Evolutionary conservation across 805 yeast species (phyloP).

Genomic region (Ogataea parapolymorpha): DNA sequence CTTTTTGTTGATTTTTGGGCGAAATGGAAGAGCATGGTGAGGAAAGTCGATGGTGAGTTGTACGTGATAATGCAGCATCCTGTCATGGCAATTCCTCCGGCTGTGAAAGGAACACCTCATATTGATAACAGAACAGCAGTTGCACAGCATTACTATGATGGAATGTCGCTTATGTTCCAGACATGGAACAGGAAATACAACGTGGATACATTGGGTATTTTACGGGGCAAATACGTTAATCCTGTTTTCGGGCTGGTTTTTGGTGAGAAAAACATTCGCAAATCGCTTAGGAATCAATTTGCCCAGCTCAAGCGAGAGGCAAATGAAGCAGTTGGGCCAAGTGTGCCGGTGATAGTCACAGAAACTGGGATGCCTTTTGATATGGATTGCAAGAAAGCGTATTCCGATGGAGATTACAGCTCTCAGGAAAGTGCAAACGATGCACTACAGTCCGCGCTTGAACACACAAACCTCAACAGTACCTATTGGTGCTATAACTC

Average conservation of each 20-base stretch:
- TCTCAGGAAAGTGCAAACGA: constrained; percentile 83
- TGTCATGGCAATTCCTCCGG: constrained; percentile 74
- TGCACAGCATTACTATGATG: constrained; percentile 93
- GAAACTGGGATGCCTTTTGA: constrained; percentile 99
- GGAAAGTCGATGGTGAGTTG: constrained; percentile 42
- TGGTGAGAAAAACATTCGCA: constrained; percentile 78
- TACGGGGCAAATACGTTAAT: constrained; percentile 69
- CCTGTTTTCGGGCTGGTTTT: constrained; percentile 75
- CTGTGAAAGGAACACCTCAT: constrained; percentile 47
- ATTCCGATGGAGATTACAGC: constrained; percentile 57
- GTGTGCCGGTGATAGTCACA: constrained; percentile 73
- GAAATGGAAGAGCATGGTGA: constrained; percentile 45
- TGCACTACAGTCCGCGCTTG: constrained; percentile 76
- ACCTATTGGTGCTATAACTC: constrained; percentile 86
- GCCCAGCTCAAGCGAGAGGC: constrained; percentile 66
- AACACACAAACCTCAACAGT: constrained; percentile 65
- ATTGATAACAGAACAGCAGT: constrained; percentile 64
- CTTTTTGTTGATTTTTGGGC: constrained; percentile 63
- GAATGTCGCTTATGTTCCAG: constrained; percentile 87
- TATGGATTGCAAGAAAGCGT: constrained; percentile 81
- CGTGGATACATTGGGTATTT: constrained; percentile 85
- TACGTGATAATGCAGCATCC: constrained; percentile 78
- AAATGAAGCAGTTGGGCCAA: constrained; percentile 51
- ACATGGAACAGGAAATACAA: constrained; percentile 81
- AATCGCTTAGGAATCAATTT: constrained; percentile 67